phyloP scores from a whole-genome alignment of 208 protist genomes.

The Trypanosoma boissoni region DNA sequence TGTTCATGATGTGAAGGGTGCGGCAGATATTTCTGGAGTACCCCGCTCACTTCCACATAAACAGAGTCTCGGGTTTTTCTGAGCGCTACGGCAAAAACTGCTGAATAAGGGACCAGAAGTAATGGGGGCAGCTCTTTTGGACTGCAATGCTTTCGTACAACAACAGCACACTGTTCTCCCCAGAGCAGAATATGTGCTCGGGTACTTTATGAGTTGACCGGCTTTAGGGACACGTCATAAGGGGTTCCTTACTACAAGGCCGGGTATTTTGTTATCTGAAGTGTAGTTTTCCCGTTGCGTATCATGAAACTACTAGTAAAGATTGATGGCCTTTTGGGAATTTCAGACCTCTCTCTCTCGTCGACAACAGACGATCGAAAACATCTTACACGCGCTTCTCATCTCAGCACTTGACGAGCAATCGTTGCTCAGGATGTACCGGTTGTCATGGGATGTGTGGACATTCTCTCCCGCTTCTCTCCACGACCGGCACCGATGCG shows the following conservation, averaged over 20 bases:
- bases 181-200: background rate
- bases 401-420: slow-evolving; percentile 1
- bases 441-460: slow-evolving; percentile 54
- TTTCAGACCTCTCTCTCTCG: slow-evolving; percentile 40
- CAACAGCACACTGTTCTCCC: slow-evolving; percentile 14
- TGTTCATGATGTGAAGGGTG: slow-evolving; percentile 43
- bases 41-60: slow-evolving; percentile 34
- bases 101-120: slow-evolving; percentile 28
- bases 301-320: slow-evolving; percentile 45
- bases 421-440: slow-evolving; percentile 38
- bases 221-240: background rate
- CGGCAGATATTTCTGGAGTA: slow-evolving; percentile 32
- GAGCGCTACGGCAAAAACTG: slow-evolving; percentile 37
- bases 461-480: slow-evolving; percentile 52
- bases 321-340: slow-evolving; percentile 42
- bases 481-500: slow-evolving; percentile 50
- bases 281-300: slow-evolving; percentile 34
- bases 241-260: background rate
- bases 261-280: slow-evolving; percentile 9
- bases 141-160: slow-evolving; percentile 42
- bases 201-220: background rate
- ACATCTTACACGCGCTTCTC: background rate
- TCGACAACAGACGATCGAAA: background rate
- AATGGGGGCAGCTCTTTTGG: slow-evolving; percentile 37
- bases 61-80: slow-evolving; percentile 45